phyloP scores from a whole-genome alignment of 177 flowering plant genomes.

The Vitis hybrid region DNA sequence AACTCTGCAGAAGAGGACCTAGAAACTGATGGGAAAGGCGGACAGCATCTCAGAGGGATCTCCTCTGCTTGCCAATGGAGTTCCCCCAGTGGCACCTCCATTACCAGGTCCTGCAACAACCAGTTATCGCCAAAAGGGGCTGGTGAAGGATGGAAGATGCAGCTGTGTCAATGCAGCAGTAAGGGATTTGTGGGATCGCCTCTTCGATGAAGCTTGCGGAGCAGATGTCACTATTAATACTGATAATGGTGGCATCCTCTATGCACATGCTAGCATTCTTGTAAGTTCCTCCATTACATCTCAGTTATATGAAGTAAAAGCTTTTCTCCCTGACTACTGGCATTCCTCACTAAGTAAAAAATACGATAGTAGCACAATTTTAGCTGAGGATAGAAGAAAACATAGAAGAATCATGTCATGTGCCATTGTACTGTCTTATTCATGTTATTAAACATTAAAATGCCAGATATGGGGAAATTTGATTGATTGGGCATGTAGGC shows the following conservation, averaged over 20 bases:
- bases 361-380: not conserved
- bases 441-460: not conserved
- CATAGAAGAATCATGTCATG: not conserved
- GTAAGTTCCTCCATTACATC: slow-evolving; percentile 39
- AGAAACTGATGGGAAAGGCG: slow-evolving; percentile 12
- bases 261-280: slow-evolving; percentile 70
- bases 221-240: slow-evolving; percentile 72
- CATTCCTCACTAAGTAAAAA: not conserved
- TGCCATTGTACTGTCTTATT: not conserved
- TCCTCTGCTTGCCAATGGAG: slow-evolving; percentile 11
- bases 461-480: not conserved
- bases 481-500: not conserved
- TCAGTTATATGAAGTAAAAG: not conserved
- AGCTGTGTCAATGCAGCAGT: slow-evolving; percentile 32
- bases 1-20: not conserved
- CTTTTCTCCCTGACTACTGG: not conserved
- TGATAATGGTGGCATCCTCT: slow-evolving; percentile 47
- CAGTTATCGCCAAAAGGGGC: slow-evolving; percentile 4
- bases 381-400: not conserved
- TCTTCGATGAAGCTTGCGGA: slow-evolving; percentile 68
- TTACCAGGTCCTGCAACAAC: slow-evolving; percentile 23
- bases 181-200: slow-evolving; percentile 58
- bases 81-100: slow-evolving; percentile 43
- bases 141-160: slow-evolving; percentile 19
- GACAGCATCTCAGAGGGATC: slow-evolving; percentile 7